phyloP scores from a whole-genome alignment of 257 asterid species.

The Solanum peruvianum region DNA sequence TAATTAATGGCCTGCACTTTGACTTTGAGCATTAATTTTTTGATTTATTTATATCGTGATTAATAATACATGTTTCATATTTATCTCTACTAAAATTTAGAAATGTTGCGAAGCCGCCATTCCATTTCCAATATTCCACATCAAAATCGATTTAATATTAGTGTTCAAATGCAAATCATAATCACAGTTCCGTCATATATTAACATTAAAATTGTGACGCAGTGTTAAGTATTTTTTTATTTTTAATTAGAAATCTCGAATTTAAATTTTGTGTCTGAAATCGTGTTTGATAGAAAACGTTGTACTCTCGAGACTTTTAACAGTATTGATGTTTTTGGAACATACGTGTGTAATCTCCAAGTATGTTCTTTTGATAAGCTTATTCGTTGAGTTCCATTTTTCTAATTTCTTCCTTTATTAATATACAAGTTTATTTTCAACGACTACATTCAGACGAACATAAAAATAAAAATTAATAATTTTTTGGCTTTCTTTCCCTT shows the following conservation, averaged over 20 bases:
- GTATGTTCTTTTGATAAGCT: background rate
- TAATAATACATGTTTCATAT: background rate
- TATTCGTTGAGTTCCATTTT: background rate
- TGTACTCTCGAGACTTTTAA: too few relatives aligned
- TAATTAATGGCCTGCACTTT: conserved; percentile 8
- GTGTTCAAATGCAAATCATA: background rate
- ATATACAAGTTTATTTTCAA: background rate
- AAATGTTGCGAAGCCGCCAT: background rate
- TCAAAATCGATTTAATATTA: background rate
- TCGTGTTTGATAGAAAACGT: accelerated
- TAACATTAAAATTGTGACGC: background rate
- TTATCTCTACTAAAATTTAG: background rate
- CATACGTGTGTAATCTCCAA: background rate
- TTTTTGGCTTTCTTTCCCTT: background rate
- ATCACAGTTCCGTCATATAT: background rate
- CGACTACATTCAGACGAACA: background rate
- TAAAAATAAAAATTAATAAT: background rate
- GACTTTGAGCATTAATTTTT: background rate
- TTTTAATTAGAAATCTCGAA: accelerated
- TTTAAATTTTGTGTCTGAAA: background rate
- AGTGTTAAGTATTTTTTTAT: background rate
- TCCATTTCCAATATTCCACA: background rate
- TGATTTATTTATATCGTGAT: background rate
- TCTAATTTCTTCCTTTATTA: background rate
- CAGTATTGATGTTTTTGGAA: background rate